Base-by-base conservation (phyloP, 1,139 yeast species). In the Protomyces inouyei region DNA sequence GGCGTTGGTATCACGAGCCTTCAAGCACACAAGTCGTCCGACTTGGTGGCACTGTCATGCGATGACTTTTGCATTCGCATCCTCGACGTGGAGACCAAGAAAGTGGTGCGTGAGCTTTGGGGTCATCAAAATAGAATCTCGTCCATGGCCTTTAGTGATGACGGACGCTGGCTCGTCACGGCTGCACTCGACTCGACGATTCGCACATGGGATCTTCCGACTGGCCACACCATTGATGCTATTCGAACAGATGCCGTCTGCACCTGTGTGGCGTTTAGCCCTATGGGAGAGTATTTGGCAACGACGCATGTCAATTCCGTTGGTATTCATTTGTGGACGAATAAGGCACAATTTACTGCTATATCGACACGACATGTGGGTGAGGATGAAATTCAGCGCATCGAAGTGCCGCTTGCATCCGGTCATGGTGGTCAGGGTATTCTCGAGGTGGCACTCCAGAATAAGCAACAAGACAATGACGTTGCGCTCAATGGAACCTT, bases 191-290 rank as follows among this genome's bases (percentile, higher is more conserved):
- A 95, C 74, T 81, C 90, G 1, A 92, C 98, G 0, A 80, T 95
- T 64, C 82, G 98, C 72, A 91, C 97, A 0, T 95, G 98, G 98
- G 98, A 95, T 74, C 81, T 95, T 67, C 98, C 98, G 40, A 88
- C 97, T 2, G 98, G 98, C 60, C 91, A 93, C 0, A 92, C 98
- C 75, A 91, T 95, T 67, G 98, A 95, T 76, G 98, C 97, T 68
- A 86, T 93, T 16, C 78, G 80, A 63, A 81, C 93, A 48, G 86
- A 88, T 1, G 83, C 82, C 69, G 92, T 92, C 21, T 96, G 88
- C 1, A 91, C 98, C 0, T 79, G 83, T 60, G 80, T 95, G 52
- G 85, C 86, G 71, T 84, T 93, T 70, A 88, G 97, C 18, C 96
- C 96, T 2, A 80, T 85, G 64, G 97, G 97, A 55, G 98, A 95